Evolutionary conservation across 768 basidiomycete genomes (phyloP), one percentile per base, ranked within the genome.

Genomic region (Stropharia rugosoannulata): DNA sequence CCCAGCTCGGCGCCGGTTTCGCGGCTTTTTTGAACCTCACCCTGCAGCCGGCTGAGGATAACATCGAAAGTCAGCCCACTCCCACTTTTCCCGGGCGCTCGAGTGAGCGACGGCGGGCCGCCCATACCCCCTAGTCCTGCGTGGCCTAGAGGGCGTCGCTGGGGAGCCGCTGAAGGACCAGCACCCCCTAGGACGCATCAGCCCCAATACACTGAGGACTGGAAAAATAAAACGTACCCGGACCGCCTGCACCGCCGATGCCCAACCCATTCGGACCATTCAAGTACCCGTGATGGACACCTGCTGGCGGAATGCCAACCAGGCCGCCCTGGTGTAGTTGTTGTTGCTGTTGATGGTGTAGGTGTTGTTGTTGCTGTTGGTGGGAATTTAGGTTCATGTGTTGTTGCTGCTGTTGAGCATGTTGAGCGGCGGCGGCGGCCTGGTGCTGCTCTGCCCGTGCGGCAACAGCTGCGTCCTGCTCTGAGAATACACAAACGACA

Each of bases 11-110:
- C 79, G 12, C 93, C 92, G 0, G 95, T 97, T 66, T 98, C 96
- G 15, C 93, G 84, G 64, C 92, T 94, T 74, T 96, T 97, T 73
- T 90, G 89, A n/a, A 98, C 83, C 68, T 98, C 95, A 59, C 87
- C 86, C 68, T 98, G 95, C 2, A 98, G 76, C 36, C 92, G 84
- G 54, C 80, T 89, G 43, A 98, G 74, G 50, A 98, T 93, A 63
- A 95, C 91, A 64, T 98, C 95, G 66, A 98, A 96, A 7, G 86
- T 90, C 19, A 97, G 77, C 0, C 93, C 51, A 1, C 40, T 43
- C 2, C 41, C 93, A 63, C 87, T 88, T 72, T 93, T 93, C 15
- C 90, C 88, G 1, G 89, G 88, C 0, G 35, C 49, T 79, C 79
- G 12, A 87, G 80, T 72, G 2, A 52, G 51, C 3, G 51, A 43